Conservation (phyloP, 768 basidiomycete genomes). For the Krasilnikovozyma curviuscula region DNA sequence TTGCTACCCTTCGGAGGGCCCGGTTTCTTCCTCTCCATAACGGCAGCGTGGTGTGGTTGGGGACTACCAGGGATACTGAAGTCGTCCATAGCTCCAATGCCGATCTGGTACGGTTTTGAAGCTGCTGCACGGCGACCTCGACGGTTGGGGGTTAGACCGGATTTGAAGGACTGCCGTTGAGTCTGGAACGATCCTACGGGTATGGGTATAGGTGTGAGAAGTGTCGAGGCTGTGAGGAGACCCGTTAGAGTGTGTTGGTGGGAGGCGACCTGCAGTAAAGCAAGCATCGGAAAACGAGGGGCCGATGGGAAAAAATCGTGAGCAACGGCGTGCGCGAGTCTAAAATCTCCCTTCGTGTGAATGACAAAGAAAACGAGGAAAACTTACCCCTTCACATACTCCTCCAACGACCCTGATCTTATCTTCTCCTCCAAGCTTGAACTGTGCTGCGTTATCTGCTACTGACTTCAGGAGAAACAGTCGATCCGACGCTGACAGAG, state of each 20-base stretch:
- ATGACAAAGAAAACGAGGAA: neutral
- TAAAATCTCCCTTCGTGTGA: neutral
- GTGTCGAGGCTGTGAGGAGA: conserved; percentile 22
- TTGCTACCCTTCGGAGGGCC: neutral
- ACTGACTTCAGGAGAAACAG: conserved; percentile 78
- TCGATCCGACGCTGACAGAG: conserved; percentile 36
- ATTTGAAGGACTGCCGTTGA: no score
- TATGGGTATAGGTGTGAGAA: conserved; percentile 22
- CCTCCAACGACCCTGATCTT: conserved; percentile 87
- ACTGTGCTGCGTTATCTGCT: conserved; percentile 74
- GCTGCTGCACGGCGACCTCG: no score
- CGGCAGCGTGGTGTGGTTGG: neutral
- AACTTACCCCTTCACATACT: conserved; percentile 69
- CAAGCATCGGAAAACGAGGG: no score
- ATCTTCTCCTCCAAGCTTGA: conserved; percentile 90
- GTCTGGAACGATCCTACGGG: no score
- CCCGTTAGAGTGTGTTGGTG: conserved; percentile 25
- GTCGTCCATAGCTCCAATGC: neutral
- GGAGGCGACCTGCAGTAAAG: conserved; percentile 20
- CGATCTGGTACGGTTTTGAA: no score
- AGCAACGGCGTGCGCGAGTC: no score
- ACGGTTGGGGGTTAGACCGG: no score
- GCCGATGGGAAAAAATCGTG: no score
- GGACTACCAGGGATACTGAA: neutral
- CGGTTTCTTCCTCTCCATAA: neutral